Percentiles rank a stretch among this genome's conserved stretches.
Evolutionary conservation across 257 asterid genomes (phyloP).

Genomic region (Salvia miltiorrhiza): DNA sequence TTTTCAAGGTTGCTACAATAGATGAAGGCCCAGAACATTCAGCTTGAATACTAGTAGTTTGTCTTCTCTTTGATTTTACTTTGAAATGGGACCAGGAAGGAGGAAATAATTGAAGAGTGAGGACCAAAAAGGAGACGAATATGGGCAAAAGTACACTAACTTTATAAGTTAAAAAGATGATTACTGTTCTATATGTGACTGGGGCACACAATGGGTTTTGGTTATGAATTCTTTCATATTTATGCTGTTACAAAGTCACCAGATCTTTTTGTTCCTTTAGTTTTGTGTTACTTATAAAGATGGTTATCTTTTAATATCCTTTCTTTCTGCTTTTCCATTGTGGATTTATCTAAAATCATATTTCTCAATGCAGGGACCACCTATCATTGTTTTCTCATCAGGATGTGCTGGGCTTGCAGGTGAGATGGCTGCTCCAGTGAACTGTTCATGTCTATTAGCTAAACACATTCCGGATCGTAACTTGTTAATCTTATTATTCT

Average conservation of each 20-base stretch:
- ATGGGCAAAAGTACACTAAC: neutral
- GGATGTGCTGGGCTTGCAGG: constrained; percentile 94
- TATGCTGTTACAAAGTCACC: neutral
- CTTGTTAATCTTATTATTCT: constrained; percentile 8
- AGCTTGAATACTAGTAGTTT: neutral
- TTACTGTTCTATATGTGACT: neutral
- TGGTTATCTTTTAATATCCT: neutral
- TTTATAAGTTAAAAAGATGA: neutral
- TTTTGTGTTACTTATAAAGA: neutral
- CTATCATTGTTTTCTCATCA: constrained; percentile 80
- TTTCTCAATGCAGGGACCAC: constrained; percentile 70
- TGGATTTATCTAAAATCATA: neutral
- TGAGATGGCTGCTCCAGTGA: constrained; percentile 27
- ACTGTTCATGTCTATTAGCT: constrained; percentile 3
- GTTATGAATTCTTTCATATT: neutral
- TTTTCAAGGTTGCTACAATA: neutral
- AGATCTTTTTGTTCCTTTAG: neutral
- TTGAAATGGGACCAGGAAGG: neutral
- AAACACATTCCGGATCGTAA: neutral
- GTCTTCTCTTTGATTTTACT: neutral
- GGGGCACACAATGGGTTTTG: neutral
- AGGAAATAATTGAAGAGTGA: neutral
- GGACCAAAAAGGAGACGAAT: neutral
- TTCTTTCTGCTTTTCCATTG: constrained; percentile 2
- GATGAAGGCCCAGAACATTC: neutral